phyloP scores from a whole-genome alignment of 768 basidiomycete species.

The Boletus sensibilis region DNA sequence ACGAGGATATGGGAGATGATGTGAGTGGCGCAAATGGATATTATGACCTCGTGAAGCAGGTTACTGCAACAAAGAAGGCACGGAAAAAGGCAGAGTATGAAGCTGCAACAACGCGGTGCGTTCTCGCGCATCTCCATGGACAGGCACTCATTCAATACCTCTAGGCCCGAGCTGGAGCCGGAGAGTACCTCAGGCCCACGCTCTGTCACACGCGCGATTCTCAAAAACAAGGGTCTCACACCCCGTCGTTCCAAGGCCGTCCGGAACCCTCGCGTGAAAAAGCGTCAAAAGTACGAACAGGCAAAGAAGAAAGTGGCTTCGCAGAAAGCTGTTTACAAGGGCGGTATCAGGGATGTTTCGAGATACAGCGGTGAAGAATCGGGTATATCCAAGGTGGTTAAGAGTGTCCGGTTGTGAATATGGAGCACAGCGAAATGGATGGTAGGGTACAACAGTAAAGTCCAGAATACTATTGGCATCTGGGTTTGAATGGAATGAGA shows the following conservation, averaged over 20 bases:
- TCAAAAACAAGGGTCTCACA: conserved; percentile 93
- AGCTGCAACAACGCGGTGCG: conserved; percentile 57
- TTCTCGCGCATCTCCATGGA: neutral
- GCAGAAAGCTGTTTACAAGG: conserved; percentile 91
- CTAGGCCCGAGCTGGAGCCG: conserved; percentile 34
- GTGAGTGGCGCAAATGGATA: conserved; percentile 68
- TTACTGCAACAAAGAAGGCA: conserved; percentile 67
- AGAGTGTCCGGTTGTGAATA: conserved; percentile 68
- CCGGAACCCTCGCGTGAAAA: conserved; percentile 98
- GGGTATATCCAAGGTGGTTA: conserved; percentile 89
- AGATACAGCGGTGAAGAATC: conserved; percentile 89
- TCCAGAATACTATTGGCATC: conserved; percentile 12
- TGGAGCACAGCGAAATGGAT: conserved; percentile 1
- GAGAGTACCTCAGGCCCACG: conserved; percentile 71
- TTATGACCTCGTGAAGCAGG: conserved; percentile 84
- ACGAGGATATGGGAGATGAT: conserved; percentile 43
- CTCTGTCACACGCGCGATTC: conserved; percentile 83
- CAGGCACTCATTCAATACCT: conserved; percentile 1
- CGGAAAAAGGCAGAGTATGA: conserved; percentile 85
- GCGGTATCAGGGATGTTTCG: conserved; percentile 71
- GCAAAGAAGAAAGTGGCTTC: conserved; percentile 90
- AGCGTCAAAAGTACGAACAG: conserved; percentile 88
- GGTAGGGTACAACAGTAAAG: conserved; percentile 11
- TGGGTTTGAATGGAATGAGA: conserved; percentile 14
- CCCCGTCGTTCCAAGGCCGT: conserved; percentile 85